A percentile compares a stretch with the other conserved stretches of the same genome.
These are phyloP conservation scores for Arthroderma uncinatum DNA, from an alignment of 2,329 filamentous ascomycete species.

Conservation along the genomic window DNA sequence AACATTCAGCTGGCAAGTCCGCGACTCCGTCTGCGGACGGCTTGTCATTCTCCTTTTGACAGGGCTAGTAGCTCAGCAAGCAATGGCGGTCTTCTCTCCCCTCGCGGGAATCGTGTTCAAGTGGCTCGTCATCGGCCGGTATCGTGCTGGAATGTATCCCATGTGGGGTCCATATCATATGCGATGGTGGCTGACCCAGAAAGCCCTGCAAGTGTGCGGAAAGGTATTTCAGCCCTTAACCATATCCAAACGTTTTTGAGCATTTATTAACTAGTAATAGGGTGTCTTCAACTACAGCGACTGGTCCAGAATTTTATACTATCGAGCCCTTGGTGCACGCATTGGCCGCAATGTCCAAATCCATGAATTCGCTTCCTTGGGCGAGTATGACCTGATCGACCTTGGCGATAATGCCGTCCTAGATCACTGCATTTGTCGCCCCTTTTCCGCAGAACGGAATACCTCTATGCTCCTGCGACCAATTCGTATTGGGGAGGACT, in stretches of 20 bases:
- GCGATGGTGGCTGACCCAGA: slow-evolving; percentile 6
- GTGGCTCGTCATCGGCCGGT: slow-evolving; percentile 4
- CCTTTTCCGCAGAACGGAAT: slow-evolving; percentile 2
- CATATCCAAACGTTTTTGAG: neutral
- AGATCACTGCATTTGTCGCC: slow-evolving; percentile 1
- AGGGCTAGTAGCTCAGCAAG: neutral
- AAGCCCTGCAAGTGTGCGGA: neutral
- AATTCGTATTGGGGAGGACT: neutral
- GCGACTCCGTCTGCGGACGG: neutral
- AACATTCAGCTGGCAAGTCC: neutral
- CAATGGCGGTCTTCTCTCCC: neutral
- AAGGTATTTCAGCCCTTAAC: neutral
- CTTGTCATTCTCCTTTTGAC: neutral
- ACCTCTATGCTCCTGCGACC: slow-evolving; percentile 1
- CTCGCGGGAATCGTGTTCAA: neutral
- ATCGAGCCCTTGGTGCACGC: neutral
- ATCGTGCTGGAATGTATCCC: neutral
- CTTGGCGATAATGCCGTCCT: slow-evolving; percentile 2
- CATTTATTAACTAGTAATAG: neutral
- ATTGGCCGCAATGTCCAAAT: slow-evolving; percentile 1
- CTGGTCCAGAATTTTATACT: neutral
- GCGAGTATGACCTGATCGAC: slow-evolving; percentile 4
- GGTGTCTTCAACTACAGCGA: neutral
- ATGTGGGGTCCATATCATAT: slow-evolving; percentile 6
- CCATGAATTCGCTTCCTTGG: neutral